phyloP scores from a whole-genome alignment of 352 stramenopile species.

The Phytophthora sp. region DNA sequence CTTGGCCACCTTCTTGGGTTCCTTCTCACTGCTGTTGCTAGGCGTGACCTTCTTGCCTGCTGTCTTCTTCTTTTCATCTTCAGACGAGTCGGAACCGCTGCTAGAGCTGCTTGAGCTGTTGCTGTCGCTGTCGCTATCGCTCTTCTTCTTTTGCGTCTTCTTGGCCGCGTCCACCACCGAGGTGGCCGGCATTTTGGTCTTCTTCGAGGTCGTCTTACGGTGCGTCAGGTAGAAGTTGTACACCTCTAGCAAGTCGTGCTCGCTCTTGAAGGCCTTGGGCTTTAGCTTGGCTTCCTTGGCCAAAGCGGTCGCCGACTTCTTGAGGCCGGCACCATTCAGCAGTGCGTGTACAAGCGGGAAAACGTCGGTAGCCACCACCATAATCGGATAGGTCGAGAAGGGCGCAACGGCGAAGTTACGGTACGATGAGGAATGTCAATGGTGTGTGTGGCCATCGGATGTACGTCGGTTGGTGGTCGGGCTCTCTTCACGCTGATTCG shows the following conservation, averaged over 20 bases:
- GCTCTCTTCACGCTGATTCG: no score
- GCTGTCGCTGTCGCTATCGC: conserved; percentile 6
- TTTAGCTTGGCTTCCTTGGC: conserved; percentile 80
- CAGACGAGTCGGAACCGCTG: not conserved
- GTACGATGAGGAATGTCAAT: no score
- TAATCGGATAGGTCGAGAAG: no score
- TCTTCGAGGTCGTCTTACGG: conserved; percentile 53
- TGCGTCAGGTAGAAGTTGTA: conserved; percentile 73
- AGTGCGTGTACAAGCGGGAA: conserved; percentile 80
- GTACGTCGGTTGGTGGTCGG: no score
- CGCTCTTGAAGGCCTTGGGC: conserved; percentile 55
- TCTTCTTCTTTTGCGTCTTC: conserved; percentile 46
- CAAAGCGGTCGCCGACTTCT: conserved; percentile 69
- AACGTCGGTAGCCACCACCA: conserved; percentile 76
- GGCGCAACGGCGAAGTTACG: no score
- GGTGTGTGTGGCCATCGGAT: no score
- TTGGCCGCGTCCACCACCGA: conserved; percentile 61
- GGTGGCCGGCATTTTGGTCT: conserved; percentile 57
- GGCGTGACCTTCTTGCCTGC: conserved; percentile 1
- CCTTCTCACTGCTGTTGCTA: conserved; percentile 8
- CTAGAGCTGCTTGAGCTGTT: no score
- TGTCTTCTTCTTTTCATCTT: conserved; percentile 26
- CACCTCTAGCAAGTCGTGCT: conserved; percentile 76
- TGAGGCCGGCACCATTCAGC: conserved; percentile 66
- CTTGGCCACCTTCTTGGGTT: no score